A percentile compares a stretch with the other conserved stretches of the same genome.
Evolutionary conservation across 2,329 filamentous ascomycete species (phyloP).

Genomic region (Claviceps paspali): DNA sequence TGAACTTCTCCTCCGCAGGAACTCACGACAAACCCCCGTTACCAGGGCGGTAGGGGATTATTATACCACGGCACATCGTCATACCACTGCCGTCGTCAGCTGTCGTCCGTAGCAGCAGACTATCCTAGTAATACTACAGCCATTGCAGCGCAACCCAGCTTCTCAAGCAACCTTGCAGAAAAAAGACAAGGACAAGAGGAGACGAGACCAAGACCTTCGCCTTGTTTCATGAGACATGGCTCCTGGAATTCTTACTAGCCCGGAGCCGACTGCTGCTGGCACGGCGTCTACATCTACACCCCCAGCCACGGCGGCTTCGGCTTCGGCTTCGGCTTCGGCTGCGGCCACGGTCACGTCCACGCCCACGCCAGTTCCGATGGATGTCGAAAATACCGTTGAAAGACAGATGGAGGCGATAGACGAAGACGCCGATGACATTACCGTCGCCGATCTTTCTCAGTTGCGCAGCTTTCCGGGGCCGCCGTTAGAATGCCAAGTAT

Average conservation of each 20-base stretch:
- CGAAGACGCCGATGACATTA: conserved; percentile 17
- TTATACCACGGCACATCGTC: neutral
- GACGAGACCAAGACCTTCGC: neutral
- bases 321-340: neutral
- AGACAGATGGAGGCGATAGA: conserved; percentile 9
- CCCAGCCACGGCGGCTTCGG: too few species aligned
- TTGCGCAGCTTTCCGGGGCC: conserved; percentile 32
- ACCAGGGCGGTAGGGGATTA: neutral
- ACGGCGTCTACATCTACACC: neutral
- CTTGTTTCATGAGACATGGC: conserved; percentile 2
- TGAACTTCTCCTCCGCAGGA: neutral
- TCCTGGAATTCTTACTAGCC: conserved; percentile 5
- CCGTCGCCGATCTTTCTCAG: conserved; percentile 30
- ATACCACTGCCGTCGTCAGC: neutral
- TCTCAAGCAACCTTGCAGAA: neutral
- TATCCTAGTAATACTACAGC: neutral
- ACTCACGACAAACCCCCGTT: neutral
- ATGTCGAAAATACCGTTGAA: conserved; percentile 7
- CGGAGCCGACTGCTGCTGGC: neutral
- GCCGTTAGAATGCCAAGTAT: conserved; percentile 31
- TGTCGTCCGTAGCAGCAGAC: neutral
- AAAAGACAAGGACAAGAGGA: neutral
- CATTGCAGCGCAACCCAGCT: neutral
- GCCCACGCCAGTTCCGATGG: conserved; percentile 1
- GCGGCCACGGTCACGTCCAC: neutral